These are phyloP conservation scores for Hemisphaericaspora subhashii DNA, from an alignment of 1,139 yeast genomes.

Conservation along the genomic window DNA sequence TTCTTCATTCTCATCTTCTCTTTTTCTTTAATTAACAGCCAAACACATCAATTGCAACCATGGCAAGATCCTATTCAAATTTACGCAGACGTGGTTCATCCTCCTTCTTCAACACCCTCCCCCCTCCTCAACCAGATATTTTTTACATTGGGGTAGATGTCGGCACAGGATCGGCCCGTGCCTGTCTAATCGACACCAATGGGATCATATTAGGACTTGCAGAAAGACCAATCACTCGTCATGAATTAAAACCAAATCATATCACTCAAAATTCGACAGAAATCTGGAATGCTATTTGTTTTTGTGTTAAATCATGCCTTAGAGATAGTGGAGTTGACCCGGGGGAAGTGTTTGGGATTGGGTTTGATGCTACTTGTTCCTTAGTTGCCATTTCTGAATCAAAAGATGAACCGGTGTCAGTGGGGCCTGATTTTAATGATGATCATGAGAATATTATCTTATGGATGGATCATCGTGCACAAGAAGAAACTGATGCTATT, in stretches of 20 bases:
- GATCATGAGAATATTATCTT: conserved; percentile 76
- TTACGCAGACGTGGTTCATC: conserved; percentile 43
- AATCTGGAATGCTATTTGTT: conserved; percentile 87
- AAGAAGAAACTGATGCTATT: conserved; percentile 76
- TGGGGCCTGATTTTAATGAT: conserved; percentile 86
- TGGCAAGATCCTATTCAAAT: conserved; percentile 30
- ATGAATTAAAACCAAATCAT: conserved; percentile 67
- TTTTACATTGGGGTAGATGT: conserved; percentile 93
- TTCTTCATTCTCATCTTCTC: neutral
- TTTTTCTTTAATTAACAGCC: neutral
- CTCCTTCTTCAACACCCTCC: conserved; percentile 38
- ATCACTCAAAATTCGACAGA: conserved; percentile 89
- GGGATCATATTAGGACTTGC: conserved; percentile 84
- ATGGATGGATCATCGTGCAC: conserved; percentile 99
- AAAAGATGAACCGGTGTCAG: conserved; percentile 73
- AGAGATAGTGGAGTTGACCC: conserved; percentile 75
- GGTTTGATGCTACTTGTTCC: conserved; percentile 97
- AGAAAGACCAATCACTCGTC: conserved; percentile 75
- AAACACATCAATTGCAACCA: conserved; percentile 10
- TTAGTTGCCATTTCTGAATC: conserved; percentile 73
- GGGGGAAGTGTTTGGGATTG: conserved; percentile 72
- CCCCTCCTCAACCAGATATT: conserved; percentile 49
- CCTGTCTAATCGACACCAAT: conserved; percentile 79
- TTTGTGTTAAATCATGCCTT: conserved; percentile 73
- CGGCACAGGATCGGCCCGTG: conserved; percentile 96